These are phyloP conservation scores for Polychaeton citri DNA, from an alignment of 2,329 filamentous ascomycete species.

Conservation along the genomic window DNA sequence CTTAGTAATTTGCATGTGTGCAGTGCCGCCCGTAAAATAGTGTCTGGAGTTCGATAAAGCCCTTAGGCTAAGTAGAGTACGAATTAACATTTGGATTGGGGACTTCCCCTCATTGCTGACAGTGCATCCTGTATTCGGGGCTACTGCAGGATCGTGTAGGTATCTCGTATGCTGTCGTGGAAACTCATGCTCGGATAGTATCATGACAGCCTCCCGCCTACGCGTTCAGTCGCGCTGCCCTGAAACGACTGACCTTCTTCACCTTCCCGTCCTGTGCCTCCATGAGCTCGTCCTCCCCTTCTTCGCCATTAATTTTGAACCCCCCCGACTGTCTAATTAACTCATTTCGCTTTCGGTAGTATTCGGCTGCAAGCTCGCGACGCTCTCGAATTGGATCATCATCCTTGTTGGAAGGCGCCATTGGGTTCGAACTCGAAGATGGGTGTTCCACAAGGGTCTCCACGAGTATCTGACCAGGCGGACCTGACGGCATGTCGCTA, in stretches of 20 bases:
- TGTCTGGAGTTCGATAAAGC: too few species aligned
- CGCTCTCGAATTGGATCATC: constrained; percentile 54
- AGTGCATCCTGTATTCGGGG: too few species aligned
- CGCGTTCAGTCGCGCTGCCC: constrained; percentile 19
- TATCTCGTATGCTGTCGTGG: too few species aligned
- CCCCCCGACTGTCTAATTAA: constrained; percentile 75
- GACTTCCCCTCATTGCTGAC: too few species aligned
- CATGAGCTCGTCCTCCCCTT: constrained; percentile 49
- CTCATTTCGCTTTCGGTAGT: constrained; percentile 68
- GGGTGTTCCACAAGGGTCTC: constrained; percentile 43
- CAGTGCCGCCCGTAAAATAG: too few species aligned
- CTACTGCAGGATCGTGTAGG: too few species aligned
- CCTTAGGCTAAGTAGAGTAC: too few species aligned
- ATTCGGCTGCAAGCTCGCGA: constrained; percentile 68
- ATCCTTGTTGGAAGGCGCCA: constrained; percentile 22
- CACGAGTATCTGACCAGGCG: constrained; percentile 23
- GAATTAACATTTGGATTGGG: too few species aligned
- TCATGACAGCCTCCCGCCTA: too few species aligned
- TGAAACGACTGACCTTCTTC: constrained; percentile 26
- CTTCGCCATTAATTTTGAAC: constrained; percentile 47
- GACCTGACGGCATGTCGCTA: constrained; percentile 8
- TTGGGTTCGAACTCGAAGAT: constrained; percentile 8
- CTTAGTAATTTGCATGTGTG: too few species aligned
- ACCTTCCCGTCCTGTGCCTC: constrained; percentile 23
- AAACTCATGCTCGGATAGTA: too few species aligned